Conservation (phyloP, 2,329 filamentous ascomycete species). For the Stagonosporopsis vannaccii region DNA sequence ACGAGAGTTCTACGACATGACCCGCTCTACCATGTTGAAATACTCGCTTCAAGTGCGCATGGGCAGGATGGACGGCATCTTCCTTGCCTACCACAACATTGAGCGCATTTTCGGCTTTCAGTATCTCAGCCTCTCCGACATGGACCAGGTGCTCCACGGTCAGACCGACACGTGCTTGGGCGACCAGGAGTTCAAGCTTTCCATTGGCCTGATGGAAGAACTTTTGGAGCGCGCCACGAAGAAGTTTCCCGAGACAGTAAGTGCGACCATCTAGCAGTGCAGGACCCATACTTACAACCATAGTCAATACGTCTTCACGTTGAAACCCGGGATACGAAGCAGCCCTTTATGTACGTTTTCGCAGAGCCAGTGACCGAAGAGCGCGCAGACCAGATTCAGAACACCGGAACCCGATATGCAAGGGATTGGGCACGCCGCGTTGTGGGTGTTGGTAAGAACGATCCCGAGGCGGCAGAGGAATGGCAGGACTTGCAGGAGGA, state of each 20-base stretch:
- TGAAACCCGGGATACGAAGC: slow-evolving; percentile 70
- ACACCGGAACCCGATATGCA: slow-evolving; percentile 67
- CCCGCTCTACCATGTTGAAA: slow-evolving; percentile 90
- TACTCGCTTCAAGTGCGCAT: slow-evolving; percentile 97
- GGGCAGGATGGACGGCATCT: slow-evolving; percentile 98
- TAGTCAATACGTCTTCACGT: slow-evolving; percentile 80
- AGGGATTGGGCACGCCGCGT: slow-evolving; percentile 73
- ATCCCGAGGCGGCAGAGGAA: slow-evolving; percentile 38
- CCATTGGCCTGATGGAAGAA: slow-evolving; percentile 79
- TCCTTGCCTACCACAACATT: slow-evolving; percentile 95
- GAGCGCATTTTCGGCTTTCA: slow-evolving; percentile 97
- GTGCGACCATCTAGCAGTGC: neutral
- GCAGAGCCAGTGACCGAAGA: slow-evolving; percentile 81
- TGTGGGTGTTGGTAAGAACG: slow-evolving; percentile 51
- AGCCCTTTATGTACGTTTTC: slow-evolving; percentile 85
- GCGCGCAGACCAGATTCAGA: slow-evolving; percentile 78
- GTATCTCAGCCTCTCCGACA: slow-evolving; percentile 84
- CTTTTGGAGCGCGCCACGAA: slow-evolving; percentile 77
- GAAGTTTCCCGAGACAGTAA: slow-evolving; percentile 72
- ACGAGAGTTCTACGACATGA: slow-evolving; percentile 96
- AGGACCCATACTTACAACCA: slow-evolving; percentile 15
- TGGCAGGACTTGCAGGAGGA: slow-evolving; percentile 44
- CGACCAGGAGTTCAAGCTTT: slow-evolving; percentile 84
- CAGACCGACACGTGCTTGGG: slow-evolving; percentile 72
- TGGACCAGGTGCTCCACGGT: slow-evolving; percentile 91